A percentile compares a stretch with the other conserved stretches of the same genome.
phyloP scores from a whole-genome alignment of 2,329 filamentous ascomycete species.

The Colletotrichum sojae region DNA sequence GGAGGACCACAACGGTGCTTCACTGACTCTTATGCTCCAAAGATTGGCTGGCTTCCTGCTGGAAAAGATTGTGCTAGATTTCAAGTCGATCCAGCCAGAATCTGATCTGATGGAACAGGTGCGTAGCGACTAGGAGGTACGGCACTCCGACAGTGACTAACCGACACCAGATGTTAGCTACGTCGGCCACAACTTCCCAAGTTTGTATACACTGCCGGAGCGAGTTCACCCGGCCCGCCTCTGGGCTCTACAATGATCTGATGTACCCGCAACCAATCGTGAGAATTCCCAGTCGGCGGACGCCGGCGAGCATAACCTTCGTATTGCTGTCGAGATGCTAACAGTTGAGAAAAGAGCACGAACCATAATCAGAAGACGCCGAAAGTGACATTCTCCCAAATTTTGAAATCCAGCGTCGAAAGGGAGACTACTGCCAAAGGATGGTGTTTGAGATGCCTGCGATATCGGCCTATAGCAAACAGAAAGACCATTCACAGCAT shows the following conservation, averaged over 20 bases:
- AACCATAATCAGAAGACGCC: slow-evolving; percentile 64
- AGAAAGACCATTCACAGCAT: slow-evolving; percentile 87
- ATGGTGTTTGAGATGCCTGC: slow-evolving; percentile 92
- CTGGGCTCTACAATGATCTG: slow-evolving; percentile 87
- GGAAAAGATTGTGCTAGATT: slow-evolving; percentile 84
- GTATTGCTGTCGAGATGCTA: slow-evolving; percentile 29
- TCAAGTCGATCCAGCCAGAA: slow-evolving; percentile 74
- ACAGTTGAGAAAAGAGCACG: slow-evolving; percentile 59
- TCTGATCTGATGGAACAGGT: slow-evolving; percentile 80
- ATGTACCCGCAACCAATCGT: slow-evolving; percentile 70
- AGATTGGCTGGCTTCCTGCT: slow-evolving; percentile 88
- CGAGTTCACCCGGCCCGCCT: slow-evolving; percentile 85
- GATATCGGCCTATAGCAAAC: slow-evolving; percentile 90
- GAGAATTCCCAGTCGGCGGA: neutral
- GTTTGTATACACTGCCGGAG: slow-evolving; percentile 89
- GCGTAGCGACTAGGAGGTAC: slow-evolving; percentile 6
- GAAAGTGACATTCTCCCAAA: slow-evolving; percentile 84
- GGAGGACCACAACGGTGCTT: slow-evolving; percentile 80
- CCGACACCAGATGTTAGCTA: slow-evolving; percentile 69
- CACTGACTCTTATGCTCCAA: slow-evolving; percentile 87
- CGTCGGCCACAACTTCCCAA: slow-evolving; percentile 80
- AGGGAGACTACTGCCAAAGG: slow-evolving; percentile 89
- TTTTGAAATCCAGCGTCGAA: slow-evolving; percentile 94
- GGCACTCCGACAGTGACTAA: slow-evolving; percentile 43
- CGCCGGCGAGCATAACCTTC: neutral